A percentile compares a stretch with the other conserved stretches of the same genome.
phyloP scores from a whole-genome alignment of 2,329 filamentous ascomycete species.

The Laburnicola sp. region DNA sequence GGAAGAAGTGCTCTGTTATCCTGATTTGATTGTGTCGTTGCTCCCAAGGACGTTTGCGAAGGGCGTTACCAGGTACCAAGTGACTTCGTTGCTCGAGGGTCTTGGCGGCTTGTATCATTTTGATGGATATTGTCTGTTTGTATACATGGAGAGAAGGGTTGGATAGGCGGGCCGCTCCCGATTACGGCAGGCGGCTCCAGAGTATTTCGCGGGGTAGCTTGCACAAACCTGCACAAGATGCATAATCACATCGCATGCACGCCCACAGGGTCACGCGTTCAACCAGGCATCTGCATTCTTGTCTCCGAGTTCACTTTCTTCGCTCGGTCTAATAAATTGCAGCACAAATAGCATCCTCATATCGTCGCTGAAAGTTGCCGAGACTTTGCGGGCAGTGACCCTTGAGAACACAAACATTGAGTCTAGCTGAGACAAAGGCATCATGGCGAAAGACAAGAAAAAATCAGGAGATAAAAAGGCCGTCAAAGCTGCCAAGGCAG shows the following conservation, averaged over 20 bases:
- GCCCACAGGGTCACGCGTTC: too few relatives aligned
- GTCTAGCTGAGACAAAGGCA: neutral
- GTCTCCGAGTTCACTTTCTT: too few relatives aligned
- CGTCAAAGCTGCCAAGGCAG: slow-evolving; percentile 57
- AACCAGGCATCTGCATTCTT: too few relatives aligned
- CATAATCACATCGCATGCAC: too few relatives aligned
- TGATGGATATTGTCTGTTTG: slow-evolving; percentile 15
- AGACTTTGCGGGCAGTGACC: too few relatives aligned
- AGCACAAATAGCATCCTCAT: too few relatives aligned
- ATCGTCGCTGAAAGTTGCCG: too few relatives aligned
- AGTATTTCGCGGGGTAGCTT: neutral
- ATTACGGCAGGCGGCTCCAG: neutral
- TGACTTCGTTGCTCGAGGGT: slow-evolving; percentile 52
- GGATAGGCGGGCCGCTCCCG: neutral
- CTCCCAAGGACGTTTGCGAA: neutral
- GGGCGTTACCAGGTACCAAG: slow-evolving; percentile 47
- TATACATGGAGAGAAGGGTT: neutral
- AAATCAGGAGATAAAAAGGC: slow-evolving; percentile 54
- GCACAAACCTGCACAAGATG: neutral
- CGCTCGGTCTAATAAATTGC: too few relatives aligned
- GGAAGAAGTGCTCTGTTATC: slow-evolving; percentile 82
- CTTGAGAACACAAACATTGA: neutral
- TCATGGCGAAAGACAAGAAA: slow-evolving; percentile 59
- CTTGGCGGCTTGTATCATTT: slow-evolving; percentile 50
- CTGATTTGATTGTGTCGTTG: slow-evolving; percentile 50